These are phyloP conservation scores for Fusarium vanettenii DNA, from an alignment of 2,329 filamentous ascomycete genomes.

Conservation along the genomic window DNA sequence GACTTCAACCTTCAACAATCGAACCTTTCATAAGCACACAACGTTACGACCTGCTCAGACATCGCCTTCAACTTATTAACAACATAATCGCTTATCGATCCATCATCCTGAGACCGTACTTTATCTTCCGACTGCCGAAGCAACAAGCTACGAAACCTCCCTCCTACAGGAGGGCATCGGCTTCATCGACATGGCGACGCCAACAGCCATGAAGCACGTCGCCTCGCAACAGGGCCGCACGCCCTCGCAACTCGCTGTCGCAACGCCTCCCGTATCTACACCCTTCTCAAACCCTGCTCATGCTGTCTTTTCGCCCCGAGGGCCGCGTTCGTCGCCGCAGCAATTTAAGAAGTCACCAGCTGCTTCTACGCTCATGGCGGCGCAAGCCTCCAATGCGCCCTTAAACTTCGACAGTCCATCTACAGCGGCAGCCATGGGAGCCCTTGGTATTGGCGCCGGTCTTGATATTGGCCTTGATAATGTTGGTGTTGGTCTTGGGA, in stretches of 20 bases:
- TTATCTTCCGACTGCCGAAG: not conserved
- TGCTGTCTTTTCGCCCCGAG: conserved; percentile 69
- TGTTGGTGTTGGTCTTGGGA: conserved; percentile 60
- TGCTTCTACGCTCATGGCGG: conserved; percentile 61
- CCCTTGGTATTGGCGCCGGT: conserved; percentile 60
- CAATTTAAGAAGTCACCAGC: conserved; percentile 74
- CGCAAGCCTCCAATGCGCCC: conserved; percentile 57
- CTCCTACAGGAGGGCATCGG: conserved; percentile 23
- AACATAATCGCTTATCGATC: not conserved
- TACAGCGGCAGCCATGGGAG: conserved; percentile 70
- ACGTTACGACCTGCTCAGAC: not conserved
- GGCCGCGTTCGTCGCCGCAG: conserved; percentile 70
- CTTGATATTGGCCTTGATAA: conserved; percentile 66
- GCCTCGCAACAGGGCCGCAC: conserved; percentile 57
- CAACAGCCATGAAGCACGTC: conserved; percentile 61
- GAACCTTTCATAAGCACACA: not conserved
- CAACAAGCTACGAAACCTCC: not conserved
- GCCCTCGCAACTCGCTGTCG: conserved; percentile 64
- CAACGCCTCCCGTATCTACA: conserved; percentile 74
- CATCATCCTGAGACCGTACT: not conserved
- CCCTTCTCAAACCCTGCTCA: conserved; percentile 70
- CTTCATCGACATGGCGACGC: conserved; percentile 57
- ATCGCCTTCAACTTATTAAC: not conserved
- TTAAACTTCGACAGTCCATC: conserved; percentile 74
- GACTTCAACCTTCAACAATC: conserved; percentile 10